Evolutionary conservation across 2,329 filamentous ascomycete genomes (phyloP).

Genomic region (Colletotrichum melonis): DNA sequence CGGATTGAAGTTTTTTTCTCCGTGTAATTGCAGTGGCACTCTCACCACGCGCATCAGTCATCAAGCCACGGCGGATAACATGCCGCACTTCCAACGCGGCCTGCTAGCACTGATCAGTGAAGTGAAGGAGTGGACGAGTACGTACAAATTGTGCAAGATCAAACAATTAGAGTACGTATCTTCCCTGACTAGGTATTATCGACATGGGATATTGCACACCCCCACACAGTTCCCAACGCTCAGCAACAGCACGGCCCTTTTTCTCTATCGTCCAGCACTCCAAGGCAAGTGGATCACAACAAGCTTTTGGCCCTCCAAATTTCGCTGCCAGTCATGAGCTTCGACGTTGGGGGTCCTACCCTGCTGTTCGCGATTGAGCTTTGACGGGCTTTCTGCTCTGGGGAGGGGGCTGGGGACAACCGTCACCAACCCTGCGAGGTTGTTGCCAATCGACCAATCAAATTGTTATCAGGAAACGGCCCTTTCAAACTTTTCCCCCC

Average conservation of each 20-base stretch:
- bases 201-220: conserved; percentile 5
- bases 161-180: conserved; percentile 28
- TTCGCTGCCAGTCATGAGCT: conserved; percentile 33
- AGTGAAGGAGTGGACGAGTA: not conserved
- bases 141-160: not conserved
- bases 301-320: conserved; percentile 34
- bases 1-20: not conserved
- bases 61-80: conserved; percentile 15
- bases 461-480: conserved; percentile 32
- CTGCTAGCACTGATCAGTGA: not conserved
- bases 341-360: conserved; percentile 3
- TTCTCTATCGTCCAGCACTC: conserved; percentile 16
- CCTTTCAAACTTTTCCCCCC: conserved; percentile 23
- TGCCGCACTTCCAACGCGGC: conserved; percentile 1
- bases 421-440: conserved; percentile 10
- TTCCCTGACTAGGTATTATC: conserved; percentile 5
- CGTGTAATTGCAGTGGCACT: not conserved
- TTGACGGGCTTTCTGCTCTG: conserved; percentile 1
- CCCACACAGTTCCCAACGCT: conserved; percentile 26
- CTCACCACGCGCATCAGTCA: conserved; percentile 24
- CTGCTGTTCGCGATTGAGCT: conserved; percentile 28
- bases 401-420: conserved; percentile 17
- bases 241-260: conserved; percentile 15
- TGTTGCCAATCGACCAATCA: conserved; percentile 16
- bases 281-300: conserved; percentile 34